Evolutionary conservation across 441 rosid genomes (phyloP), one percentile per base, ranked within the genome.

Genomic region (Omphalea diandra): DNA sequence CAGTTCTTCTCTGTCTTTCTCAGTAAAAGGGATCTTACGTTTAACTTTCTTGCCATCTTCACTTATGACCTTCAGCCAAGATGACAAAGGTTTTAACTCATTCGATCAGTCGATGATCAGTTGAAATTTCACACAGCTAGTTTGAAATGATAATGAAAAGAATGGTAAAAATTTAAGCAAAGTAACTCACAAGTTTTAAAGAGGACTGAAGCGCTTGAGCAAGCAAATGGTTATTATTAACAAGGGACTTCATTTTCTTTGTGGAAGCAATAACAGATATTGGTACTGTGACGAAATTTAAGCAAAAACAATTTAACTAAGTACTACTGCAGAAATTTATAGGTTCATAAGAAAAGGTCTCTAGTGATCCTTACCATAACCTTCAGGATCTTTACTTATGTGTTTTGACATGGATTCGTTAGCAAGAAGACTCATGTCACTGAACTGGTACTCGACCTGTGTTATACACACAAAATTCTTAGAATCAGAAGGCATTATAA

Each of bases 401-500:
- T 88, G 96, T 79, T 84, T 93, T 35, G 93, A 85, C 71, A 95
- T 79, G 52, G 91, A 86, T 72, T 95, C 97, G 78, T 95, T 92
- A 7, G 96, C 93, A 46, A 95, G 84, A 73, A 95, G 89, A 80
- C 92, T 93, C 88, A 92, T 87, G 79, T 93, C 90, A 68, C 96
- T 92, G 77, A 95, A 83, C 77, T 87, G 92, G 70, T 92, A 92
- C 65, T 94, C 98, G 73, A 84, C 99, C 98, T 94, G 80, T 63
- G 69, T 68, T 27, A 40, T 32, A 56, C 49, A 63, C 36, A 53
- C 0, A 72, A 32, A 22, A 41, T 10, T 12, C 33, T 49, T 43
- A 69, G 52, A 64, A 61, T 66, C 46, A 54, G n/a, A 57, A n/a
- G n/a, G n/a, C n/a, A n/a, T n/a, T n/a, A n/a, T n/a, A n/a, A n/a